These are phyloP conservation scores for Xylaria grammica DNA, from an alignment of 495 filamentous ascomycete species.

Conservation along the genomic window DNA sequence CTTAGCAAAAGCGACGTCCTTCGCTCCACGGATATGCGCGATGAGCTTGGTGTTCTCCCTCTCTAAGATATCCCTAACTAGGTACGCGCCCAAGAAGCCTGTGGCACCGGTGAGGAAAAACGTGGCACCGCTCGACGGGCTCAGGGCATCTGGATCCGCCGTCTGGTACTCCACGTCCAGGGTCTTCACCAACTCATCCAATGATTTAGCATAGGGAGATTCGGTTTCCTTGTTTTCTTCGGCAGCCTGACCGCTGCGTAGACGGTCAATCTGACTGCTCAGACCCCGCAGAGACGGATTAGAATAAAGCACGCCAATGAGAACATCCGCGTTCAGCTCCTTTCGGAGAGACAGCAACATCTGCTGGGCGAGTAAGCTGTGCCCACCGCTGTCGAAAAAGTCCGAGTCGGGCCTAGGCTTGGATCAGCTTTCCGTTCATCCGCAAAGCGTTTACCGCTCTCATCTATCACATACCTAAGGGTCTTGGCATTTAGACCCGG, in stretches of 20 bases:
- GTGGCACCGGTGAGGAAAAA: slow-evolving; percentile 90
- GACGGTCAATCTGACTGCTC: slow-evolving; percentile 73
- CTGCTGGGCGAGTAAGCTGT: slow-evolving; percentile 85
- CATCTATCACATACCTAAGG: too few species aligned
- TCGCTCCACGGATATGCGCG: slow-evolving; percentile 70
- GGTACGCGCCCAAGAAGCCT: slow-evolving; percentile 86
- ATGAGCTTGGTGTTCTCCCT: slow-evolving; percentile 54
- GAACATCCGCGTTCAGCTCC: slow-evolving; percentile 68
- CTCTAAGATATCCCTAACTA: slow-evolving; percentile 73
- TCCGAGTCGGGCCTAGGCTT: slow-evolving; percentile 66
- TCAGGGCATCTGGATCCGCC: slow-evolving; percentile 38
- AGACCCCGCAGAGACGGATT: slow-evolving; percentile 76
- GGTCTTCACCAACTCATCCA: slow-evolving; percentile 51
- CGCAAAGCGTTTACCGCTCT: too few species aligned
- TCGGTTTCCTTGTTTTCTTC: slow-evolving; percentile 62
- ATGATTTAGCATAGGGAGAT: slow-evolving; percentile 66
- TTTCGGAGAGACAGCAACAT: slow-evolving; percentile 73
- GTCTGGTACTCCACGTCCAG: slow-evolving; percentile 45
- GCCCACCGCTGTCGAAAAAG: slow-evolving; percentile 90
- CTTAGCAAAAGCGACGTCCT: slow-evolving; percentile 55
- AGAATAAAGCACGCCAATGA: slow-evolving; percentile 77
- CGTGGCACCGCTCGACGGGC: slow-evolving; percentile 51
- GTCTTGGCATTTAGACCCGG: slow-evolving; percentile 62
- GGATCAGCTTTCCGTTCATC: too few species aligned
- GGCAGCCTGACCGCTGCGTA: slow-evolving; percentile 34